phyloP scores from a whole-genome alignment of 306 rosid species.

The Comarum palustre region DNA sequence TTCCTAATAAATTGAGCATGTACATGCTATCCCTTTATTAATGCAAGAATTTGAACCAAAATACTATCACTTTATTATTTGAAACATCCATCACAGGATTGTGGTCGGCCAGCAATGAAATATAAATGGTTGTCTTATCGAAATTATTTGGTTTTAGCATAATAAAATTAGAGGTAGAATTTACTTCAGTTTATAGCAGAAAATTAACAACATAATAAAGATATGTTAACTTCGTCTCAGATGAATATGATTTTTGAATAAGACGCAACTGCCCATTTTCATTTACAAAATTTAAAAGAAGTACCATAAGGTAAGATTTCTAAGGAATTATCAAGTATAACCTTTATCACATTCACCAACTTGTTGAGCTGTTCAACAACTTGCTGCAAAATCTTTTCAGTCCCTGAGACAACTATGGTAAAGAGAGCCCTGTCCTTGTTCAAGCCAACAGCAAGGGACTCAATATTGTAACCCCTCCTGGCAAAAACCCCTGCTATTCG shows the following conservation, averaged over 20 bases:
- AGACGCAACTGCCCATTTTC: background rate
- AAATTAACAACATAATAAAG: background rate
- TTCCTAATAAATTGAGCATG: background rate
- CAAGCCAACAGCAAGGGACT: constrained; percentile 63
- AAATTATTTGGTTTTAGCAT: too few relatives aligned
- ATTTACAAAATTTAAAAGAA: background rate
- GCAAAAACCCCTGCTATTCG: constrained; percentile 67
- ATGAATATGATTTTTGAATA: background rate
- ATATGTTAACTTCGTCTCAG: background rate
- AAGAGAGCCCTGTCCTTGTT: constrained; percentile 62
- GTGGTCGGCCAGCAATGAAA: background rate
- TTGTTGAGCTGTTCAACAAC: constrained; percentile 65
- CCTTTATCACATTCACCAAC: constrained; percentile 58
- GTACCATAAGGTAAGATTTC: background rate
- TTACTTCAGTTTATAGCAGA: background rate
- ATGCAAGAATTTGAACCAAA: background rate
- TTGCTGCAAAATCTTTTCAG: constrained; percentile 49
- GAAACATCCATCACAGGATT: background rate
- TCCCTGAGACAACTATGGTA: constrained; percentile 56
- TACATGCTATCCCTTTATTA: background rate
- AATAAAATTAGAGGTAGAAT: too few relatives aligned
- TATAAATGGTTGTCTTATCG: background rate
- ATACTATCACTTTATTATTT: too few relatives aligned
- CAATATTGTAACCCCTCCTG: constrained; percentile 63
- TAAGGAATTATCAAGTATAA: constrained; percentile 8